phyloP scores from a whole-genome alignment of 106 monocot species.

The Triglochin maritima region DNA sequence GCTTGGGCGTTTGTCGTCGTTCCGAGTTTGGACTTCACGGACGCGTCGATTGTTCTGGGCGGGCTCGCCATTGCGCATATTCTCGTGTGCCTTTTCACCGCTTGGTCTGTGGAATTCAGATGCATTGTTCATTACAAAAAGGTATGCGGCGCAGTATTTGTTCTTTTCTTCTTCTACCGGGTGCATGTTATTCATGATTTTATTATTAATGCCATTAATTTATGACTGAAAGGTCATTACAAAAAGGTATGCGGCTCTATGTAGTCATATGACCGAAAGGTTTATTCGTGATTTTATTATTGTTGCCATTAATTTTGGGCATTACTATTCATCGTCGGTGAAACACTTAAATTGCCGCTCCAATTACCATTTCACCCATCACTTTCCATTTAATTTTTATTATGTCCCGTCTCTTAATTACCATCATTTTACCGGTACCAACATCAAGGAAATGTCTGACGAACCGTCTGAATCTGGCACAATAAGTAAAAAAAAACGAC shows the following conservation, averaged over 20 bases:
- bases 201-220: neutral
- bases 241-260: too few species aligned
- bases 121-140: conserved; percentile 74
- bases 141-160: conserved; percentile 21
- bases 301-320: neutral
- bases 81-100: conserved; percentile 78
- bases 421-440: too few species aligned
- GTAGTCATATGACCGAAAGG: neutral
- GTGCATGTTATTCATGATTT: neutral
- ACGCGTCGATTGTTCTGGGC: conserved; percentile 74
- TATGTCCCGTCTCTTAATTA: too few species aligned
- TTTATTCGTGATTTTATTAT: neutral
- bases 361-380: too few species aligned
- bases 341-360: too few species aligned
- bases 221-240: too few species aligned
- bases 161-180: neutral
- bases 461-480: too few species aligned
- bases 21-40: conserved; percentile 66
- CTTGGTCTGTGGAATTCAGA: conserved; percentile 89
- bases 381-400: too few species aligned
- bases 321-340: too few species aligned
- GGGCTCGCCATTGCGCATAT: conserved; percentile 48
- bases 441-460: too few species aligned
- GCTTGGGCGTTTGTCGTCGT: conserved; percentile 50
- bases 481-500: too few species aligned